Base-by-base conservation (phyloP, 1,139 yeast genomes). In the Debaryomyces subglobosus region DNA sequence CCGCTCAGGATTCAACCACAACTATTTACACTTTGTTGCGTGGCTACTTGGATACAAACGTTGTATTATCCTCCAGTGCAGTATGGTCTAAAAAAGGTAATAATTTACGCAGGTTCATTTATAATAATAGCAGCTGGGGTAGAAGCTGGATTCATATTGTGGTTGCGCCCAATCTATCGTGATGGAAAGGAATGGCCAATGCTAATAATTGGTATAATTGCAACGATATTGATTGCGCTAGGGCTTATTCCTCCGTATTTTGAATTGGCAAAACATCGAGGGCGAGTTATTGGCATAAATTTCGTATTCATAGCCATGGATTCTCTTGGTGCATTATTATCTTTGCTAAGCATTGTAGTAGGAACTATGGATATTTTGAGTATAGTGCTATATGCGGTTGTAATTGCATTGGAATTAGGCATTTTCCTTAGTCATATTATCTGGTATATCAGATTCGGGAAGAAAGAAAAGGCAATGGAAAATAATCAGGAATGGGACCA, bases 241-340 rank as follows among this genome's bases (percentile, higher is more conserved):
- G 98, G 98, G 0, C 73, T 92, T 40, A 60, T 92, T 2, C 97
- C 97, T 0, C 97, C 97, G 4, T 92, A 91, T 65, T 84, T 84
- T 59, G 98, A 92, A 63, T 71, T 92, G 33, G 81, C 82, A 33
- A 89, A 89, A 62, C 78, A 96, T 52, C 67, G 79, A 43, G 97
- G 97, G 2, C 72, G 89, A 43, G 97, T 92, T 4, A 82, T 90
- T 4, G 98, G 98, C 0, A 86, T 92, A 59, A 90, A 90, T 62
- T 90, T 92, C 62, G 59, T 85, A n/a, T 92, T 92, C 57, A 71
- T 92, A 49, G 59, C 72, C n/a, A 75, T 91, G 62, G 98, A 92
- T 64, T 79, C 89, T 7, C 56, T 78, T 45, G 98, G 98, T 9
- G 97, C 98, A 0, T 64, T 89, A 43, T 79, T 89, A 50, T 86